Conservation (phyloP, 805 yeast species). For the Yarrowia sp. region DNA sequence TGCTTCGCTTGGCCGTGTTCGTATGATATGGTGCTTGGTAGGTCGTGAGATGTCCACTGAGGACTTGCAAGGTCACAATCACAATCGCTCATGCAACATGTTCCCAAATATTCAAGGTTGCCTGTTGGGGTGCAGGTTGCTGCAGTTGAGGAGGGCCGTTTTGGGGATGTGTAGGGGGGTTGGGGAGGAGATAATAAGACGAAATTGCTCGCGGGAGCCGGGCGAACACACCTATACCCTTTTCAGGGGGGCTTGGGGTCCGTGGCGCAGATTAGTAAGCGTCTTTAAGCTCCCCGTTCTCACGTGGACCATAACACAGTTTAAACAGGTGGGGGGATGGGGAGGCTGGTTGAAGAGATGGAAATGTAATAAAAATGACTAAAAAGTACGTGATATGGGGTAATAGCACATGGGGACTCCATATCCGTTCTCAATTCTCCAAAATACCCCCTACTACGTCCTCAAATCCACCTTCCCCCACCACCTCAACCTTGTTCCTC, state of each 20-base stretch:
- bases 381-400: too few relatives aligned
- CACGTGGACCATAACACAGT: conserved; percentile 15
- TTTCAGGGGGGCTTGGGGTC: too few relatives aligned
- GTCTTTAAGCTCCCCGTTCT: conserved; percentile 1
- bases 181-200: background rate
- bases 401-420: too few relatives aligned
- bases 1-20: background rate
- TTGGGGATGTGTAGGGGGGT: background rate
- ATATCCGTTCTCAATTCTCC: too few relatives aligned
- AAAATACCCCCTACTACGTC: too few relatives aligned
- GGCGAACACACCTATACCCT: too few relatives aligned
- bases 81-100: conserved; percentile 33
- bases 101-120: conserved; percentile 29
- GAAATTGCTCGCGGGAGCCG: background rate
- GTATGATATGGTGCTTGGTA: background rate
- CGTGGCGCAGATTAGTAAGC: background rate
- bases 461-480: background rate
- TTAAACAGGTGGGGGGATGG: background rate
- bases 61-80: conserved; percentile 34
- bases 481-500: conserved; percentile 1
- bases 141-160: conserved; percentile 5
- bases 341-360: too few relatives aligned
- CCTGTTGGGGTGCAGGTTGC: conserved; percentile 36
- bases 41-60: conserved; percentile 8
- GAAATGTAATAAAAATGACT: too few relatives aligned